Conservation (phyloP, 1,284 basidiomycete genomes). For the Sanghuangporus baumii region DNA sequence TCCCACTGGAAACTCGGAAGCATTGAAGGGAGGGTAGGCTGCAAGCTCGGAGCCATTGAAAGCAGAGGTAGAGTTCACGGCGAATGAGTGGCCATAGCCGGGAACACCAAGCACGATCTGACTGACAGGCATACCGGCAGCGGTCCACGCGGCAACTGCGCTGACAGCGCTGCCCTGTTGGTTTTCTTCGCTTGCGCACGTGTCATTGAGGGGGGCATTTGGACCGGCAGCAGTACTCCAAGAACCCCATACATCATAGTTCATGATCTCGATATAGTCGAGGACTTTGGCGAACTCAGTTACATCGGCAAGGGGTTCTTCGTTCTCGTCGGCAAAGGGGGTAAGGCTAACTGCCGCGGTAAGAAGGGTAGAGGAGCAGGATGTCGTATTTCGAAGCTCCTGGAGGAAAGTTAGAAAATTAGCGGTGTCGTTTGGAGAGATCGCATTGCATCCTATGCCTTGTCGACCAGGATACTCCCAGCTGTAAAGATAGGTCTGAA, state of each 20-base stretch:
- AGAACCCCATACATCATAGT: constrained; percentile 77
- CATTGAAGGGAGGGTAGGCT: constrained; percentile 47
- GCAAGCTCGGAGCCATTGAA: constrained; percentile 32
- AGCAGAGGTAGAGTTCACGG: constrained; percentile 38
- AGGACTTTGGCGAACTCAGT: constrained; percentile 64
- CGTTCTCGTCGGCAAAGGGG: constrained; percentile 60
- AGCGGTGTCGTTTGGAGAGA: constrained; percentile 59
- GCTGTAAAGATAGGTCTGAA: constrained; percentile 34
- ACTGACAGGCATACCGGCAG: constrained; percentile 69
- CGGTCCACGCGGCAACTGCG: constrained; percentile 69
- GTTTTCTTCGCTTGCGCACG: constrained; percentile 56
- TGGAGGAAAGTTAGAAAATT: constrained; percentile 74
- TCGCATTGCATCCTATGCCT: constrained; percentile 71
- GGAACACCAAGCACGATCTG: constrained; percentile 82
- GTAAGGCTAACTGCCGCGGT: constrained; percentile 67
- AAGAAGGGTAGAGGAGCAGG: constrained; percentile 56
- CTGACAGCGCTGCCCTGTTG: constrained; percentile 73
- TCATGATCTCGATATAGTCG: constrained; percentile 84
- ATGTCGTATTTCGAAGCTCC: constrained; percentile 57
- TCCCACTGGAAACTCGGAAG: constrained; percentile 39
- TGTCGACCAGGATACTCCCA: constrained; percentile 80
- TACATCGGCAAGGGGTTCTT: constrained; percentile 57
- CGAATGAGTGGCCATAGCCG: constrained; percentile 66
- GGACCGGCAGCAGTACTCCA: constrained; percentile 56
- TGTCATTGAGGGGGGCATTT: constrained; percentile 80